Conservation (phyloP, 768 basidiomycete genomes). For the Leccinellum luteum region DNA sequence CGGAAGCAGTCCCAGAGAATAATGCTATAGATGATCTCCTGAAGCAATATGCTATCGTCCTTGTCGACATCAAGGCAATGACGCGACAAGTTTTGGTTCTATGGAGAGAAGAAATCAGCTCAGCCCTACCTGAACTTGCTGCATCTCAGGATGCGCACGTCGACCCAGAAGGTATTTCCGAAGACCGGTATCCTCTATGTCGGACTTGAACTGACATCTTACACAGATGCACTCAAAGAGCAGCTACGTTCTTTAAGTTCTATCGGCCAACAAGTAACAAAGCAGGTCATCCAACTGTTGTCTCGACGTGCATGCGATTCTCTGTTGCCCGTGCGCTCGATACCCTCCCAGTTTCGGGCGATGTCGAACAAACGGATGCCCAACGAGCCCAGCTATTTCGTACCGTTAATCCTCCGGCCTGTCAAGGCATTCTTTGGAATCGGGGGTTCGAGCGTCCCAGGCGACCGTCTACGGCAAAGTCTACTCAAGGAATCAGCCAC, state of each 20-base stretch:
- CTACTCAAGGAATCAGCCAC: slow-evolving; percentile 50
- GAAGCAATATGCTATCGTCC: slow-evolving; percentile 61
- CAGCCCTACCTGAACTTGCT: slow-evolving; percentile 52
- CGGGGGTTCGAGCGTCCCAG: slow-evolving; percentile 56
- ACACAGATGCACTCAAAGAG: slow-evolving; percentile 53
- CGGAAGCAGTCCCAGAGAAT: slow-evolving; percentile 54
- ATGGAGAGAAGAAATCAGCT: slow-evolving; percentile 67
- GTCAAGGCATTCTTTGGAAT: slow-evolving; percentile 71
- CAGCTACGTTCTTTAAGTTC: slow-evolving; percentile 48
- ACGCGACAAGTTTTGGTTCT: slow-evolving; percentile 50
- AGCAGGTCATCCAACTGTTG: slow-evolving; percentile 67
- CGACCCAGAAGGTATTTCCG: slow-evolving; percentile 48
- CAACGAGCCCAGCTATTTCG: slow-evolving; percentile 83
- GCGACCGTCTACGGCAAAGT: slow-evolving; percentile 53
- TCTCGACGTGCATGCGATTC: slow-evolving; percentile 82
- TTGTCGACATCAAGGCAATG: slow-evolving; percentile 66
- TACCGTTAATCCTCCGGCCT: slow-evolving; percentile 77
- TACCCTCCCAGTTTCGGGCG: slow-evolving; percentile 88
- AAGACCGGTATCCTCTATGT: background rate
- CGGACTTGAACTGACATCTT: background rate
- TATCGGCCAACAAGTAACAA: slow-evolving; percentile 56
- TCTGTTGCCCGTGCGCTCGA: slow-evolving; percentile 78
- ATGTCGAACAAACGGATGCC: slow-evolving; percentile 73
- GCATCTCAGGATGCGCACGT: slow-evolving; percentile 31
- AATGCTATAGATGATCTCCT: slow-evolving; percentile 64